Conservation (phyloP, 192 early-diverging fungal genomes). For the Coemansia sp. region DNA sequence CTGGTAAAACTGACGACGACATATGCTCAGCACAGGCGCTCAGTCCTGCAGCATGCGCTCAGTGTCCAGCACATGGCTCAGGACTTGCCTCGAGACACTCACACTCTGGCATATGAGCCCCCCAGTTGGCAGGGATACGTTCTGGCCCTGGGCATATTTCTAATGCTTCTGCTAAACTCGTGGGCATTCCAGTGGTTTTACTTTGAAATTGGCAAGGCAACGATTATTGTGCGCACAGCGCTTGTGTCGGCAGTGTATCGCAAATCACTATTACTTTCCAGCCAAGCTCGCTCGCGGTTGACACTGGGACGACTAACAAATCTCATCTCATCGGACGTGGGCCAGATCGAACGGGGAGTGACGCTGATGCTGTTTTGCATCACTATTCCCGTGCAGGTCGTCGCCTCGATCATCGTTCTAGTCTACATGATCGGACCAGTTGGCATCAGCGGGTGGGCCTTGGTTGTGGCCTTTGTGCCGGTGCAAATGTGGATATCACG, state of each 20-base stretch:
- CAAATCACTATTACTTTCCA: constrained; percentile 62
- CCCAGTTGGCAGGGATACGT: constrained; percentile 57
- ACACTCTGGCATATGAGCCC: not conserved
- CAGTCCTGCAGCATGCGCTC: constrained; percentile 19
- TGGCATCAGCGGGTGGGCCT: constrained; percentile 32
- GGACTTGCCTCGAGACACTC: not conserved
- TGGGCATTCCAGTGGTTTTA: constrained; percentile 59
- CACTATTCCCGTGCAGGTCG: constrained; percentile 45
- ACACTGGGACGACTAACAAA: constrained; percentile 45
- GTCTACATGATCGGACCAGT: constrained; percentile 47
- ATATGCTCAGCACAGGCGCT: constrained; percentile 49
- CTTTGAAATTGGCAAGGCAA: constrained; percentile 48
- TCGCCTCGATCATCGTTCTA: constrained; percentile 38
- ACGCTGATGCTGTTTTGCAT: constrained; percentile 42
- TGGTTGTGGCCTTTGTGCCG: constrained; percentile 48
- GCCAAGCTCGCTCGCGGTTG: constrained; percentile 40
- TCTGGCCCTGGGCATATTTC: constrained; percentile 50
- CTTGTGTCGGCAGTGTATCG: constrained; percentile 62
- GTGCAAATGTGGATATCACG: constrained; percentile 50
- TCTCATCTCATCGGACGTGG: constrained; percentile 46
- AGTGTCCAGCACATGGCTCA: not conserved
- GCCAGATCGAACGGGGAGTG: constrained; percentile 53
- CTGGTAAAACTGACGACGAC: constrained; percentile 42
- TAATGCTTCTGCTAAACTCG: constrained; percentile 46
- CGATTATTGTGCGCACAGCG: constrained; percentile 45